Evolutionary conservation across 2,329 filamentous ascomycete genomes (phyloP).

Genomic region (Paecilomyces dactylethromorphus): DNA sequence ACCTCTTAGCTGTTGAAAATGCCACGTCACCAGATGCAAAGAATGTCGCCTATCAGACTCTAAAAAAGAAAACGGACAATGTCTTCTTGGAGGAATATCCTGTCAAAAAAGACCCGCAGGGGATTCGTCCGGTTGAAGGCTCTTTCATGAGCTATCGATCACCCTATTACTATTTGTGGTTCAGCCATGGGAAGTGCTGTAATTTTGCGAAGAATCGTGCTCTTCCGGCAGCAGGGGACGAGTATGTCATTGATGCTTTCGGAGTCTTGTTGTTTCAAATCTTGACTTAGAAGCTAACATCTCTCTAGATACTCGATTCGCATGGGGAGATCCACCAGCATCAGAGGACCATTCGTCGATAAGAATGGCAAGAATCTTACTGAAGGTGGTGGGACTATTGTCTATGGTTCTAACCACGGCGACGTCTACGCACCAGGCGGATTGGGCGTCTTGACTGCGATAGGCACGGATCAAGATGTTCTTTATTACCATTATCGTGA

Average conservation of each 20-base stretch:
- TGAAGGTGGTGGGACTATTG: conserved; percentile 25
- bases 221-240: conserved; percentile 21
- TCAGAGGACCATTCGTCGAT: conserved; percentile 30
- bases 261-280: too few relatives aligned
- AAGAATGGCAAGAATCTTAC: conserved; percentile 16
- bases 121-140: conserved; percentile 21
- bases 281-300: not conserved
- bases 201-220: conserved; percentile 13
- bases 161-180: conserved; percentile 34
- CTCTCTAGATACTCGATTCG: conserved; percentile 25
- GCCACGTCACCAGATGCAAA: conserved; percentile 14
- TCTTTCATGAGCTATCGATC: conserved; percentile 28
- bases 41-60: conserved; percentile 18
- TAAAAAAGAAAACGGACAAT: not conserved
- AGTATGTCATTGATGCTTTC: conserved; percentile 16
- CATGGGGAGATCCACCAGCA: conserved; percentile 25
- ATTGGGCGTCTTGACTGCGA: conserved; percentile 23
- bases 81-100: not conserved
- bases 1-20: conserved; percentile 17
- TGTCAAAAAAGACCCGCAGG: not conserved
- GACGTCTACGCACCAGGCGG: conserved; percentile 34
- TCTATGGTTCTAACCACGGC: conserved; percentile 33
- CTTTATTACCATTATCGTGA: conserved; percentile 35
- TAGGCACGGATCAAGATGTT: conserved; percentile 20
- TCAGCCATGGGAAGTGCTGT: conserved; percentile 34